Evolutionary conservation across 768 basidiomycete genomes (phyloP).

Genomic region (Tylopilus vinaceipallidus): DNA sequence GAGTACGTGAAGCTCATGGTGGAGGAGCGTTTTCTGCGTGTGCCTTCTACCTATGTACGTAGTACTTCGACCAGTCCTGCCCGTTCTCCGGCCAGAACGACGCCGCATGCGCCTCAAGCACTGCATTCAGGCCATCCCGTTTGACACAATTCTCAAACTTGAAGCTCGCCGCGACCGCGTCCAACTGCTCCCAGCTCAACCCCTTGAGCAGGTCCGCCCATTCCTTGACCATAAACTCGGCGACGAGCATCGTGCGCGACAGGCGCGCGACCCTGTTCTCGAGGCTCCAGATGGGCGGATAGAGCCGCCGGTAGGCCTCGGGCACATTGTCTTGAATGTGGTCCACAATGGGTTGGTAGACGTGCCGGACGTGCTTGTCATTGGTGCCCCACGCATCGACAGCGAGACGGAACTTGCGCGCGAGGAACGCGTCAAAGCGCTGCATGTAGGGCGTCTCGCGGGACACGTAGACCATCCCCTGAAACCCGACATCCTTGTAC

Average conservation of each 20-base stretch:
- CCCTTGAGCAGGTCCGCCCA: conserved; percentile 35
- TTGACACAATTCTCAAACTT: conserved; percentile 41
- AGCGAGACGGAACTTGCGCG: conserved; percentile 40
- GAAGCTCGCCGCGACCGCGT: conserved; percentile 41
- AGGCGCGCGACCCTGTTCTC: conserved; percentile 24
- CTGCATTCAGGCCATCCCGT: conserved; percentile 20
- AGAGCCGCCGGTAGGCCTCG: conserved; percentile 24
- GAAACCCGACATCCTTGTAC: not conserved
- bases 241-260: conserved; percentile 35
- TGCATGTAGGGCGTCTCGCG: conserved; percentile 40
- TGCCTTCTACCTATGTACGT: too few species aligned
- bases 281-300: conserved; percentile 37
- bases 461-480: conserved; percentile 39
- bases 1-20: too few species aligned
- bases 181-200: conserved; percentile 35
- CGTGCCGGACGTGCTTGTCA: conserved; percentile 26
- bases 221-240: conserved; percentile 33
- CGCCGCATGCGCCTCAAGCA: conserved; percentile 8
- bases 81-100: too few species aligned
- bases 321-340: conserved; percentile 25
- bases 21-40: too few species aligned
- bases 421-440: conserved; percentile 35
- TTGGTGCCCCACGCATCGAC: conserved; percentile 41
- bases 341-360: conserved; percentile 19
- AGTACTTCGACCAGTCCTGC: too few species aligned